Evolutionary conservation across 2,329 filamentous ascomycete genomes (phyloP), one percentile per base, ranked within the genome.

Genomic region (Microcera coccophila): DNA sequence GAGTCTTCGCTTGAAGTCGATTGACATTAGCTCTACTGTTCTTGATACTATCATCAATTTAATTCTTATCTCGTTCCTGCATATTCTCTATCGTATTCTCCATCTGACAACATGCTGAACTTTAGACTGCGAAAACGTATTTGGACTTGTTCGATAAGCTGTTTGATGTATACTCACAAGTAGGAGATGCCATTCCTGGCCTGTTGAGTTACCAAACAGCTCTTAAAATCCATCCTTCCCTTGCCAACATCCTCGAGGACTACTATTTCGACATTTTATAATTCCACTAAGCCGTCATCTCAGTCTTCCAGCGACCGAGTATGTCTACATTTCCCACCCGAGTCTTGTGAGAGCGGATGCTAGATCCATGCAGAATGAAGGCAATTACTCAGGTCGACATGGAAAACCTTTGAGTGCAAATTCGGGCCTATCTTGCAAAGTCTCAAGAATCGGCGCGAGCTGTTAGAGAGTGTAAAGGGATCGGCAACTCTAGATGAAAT

Each of bases 211-310:
- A 44, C n/a, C 35, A 15, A 33, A 28, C 18, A 7, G 17, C 22
- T 2, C 42, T 48, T 14, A 39, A 45, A 22, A 42, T 3, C 3
- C 19, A 40, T 22, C 16, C 26, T 0, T 11, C 32, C 1, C 10
- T 48, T 14, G 36, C 39, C 3, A 15, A 20, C 12, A 36, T 42
- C 4, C 42, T 48, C 15, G 42, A 45, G 28, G 39, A 42, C n/a
- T 48, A 45, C 17, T 48, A 48, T 11, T 48, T 31, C 3, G 39
- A 48, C 26, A 28, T 50, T 10, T 37, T 50, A 10, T 22, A 32
- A 2, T 48, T 50, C 3, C 47, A 50, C 21, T 9, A 2, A 3
- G 38, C 36, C 14, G 47, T 42, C 4, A 21, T 50, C 7, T 2
- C 4, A 3, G 45, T 45, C 1, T 50, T 50, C 24, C 16, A 24